phyloP scores from a whole-genome alignment of 225 moss, liverwort and hornwort genomes.

The Physcomitrellopsis africana region DNA sequence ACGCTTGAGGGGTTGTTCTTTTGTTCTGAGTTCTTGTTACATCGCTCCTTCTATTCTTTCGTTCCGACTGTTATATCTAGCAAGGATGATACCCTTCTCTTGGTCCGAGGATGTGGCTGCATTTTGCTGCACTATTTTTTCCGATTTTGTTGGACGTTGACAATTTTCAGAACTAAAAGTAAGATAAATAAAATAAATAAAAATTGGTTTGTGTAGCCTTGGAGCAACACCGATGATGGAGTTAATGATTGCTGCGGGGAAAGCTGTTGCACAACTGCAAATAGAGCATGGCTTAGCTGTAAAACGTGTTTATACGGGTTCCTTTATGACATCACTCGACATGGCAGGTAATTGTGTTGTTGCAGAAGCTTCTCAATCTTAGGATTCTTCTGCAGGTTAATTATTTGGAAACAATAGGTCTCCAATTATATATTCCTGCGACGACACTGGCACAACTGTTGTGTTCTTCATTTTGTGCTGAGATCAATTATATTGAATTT shows the following conservation, averaged over 20 bases:
- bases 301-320: slow-evolving; percentile 91
- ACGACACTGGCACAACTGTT: slow-evolving; percentile 9
- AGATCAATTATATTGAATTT: too few relatives aligned
- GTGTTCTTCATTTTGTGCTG: not conserved
- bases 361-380: slow-evolving; percentile 3
- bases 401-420: not conserved
- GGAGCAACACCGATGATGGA: slow-evolving; percentile 98
- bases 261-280: slow-evolving; percentile 96
- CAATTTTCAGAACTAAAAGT: slow-evolving; percentile 10
- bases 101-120: slow-evolving; percentile 18
- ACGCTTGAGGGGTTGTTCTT: slow-evolving; percentile 11
- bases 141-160: not conserved
- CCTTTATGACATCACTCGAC: slow-evolving; percentile 96
- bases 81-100: slow-evolving; percentile 5
- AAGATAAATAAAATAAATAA: too few relatives aligned
- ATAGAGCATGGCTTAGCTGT: slow-evolving; percentile 92
- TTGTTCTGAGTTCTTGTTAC: slow-evolving; percentile 8
- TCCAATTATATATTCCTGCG: slow-evolving; percentile 1
- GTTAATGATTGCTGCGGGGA: slow-evolving; percentile 90
- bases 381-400: not conserved
- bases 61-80: not conserved
- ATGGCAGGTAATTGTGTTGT: slow-evolving; percentile 81
- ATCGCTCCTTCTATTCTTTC: not conserved
- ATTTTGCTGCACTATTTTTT: slow-evolving; percentile 23
- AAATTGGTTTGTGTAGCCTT: slow-evolving; percentile 62